Conservation (phyloP, 768 basidiomycete species). For the Auricularia heimuer region DNA sequence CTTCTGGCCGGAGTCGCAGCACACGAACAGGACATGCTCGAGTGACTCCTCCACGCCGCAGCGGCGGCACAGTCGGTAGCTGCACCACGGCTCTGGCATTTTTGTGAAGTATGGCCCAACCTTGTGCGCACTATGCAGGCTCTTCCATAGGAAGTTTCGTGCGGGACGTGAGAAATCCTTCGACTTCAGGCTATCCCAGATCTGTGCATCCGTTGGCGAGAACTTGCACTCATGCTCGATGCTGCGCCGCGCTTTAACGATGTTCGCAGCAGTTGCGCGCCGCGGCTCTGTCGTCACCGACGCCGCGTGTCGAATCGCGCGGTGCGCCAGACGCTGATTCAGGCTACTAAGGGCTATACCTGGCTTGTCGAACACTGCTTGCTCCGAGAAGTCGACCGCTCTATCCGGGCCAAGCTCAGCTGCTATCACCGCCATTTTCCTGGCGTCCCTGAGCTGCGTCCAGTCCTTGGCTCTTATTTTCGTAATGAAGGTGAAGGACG, state of each 20-base stretch:
- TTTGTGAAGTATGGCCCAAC: slow-evolving; percentile 10
- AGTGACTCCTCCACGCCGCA: slow-evolving; percentile 12
- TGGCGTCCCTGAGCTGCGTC: background rate
- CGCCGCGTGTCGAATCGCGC: background rate
- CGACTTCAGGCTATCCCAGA: background rate
- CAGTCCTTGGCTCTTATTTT: background rate
- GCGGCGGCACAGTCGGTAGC: slow-evolving; percentile 4
- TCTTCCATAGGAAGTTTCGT: slow-evolving; percentile 10
- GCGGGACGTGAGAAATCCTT: background rate
- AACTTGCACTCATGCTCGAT: background rate
- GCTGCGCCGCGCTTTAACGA: background rate
- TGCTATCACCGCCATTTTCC: background rate
- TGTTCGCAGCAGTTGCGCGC: background rate
- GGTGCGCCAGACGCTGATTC: background rate
- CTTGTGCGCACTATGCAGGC: slow-evolving; percentile 13
- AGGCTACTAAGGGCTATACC: background rate
- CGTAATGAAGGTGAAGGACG: no score
- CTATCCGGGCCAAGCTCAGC: background rate
- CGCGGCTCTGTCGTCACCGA: background rate
- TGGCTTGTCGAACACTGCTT: no score
- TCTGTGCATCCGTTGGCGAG: background rate
- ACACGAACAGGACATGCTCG: slow-evolving; percentile 16
- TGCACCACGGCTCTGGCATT: slow-evolving; percentile 1
- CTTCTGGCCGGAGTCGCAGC: slow-evolving; percentile 11
- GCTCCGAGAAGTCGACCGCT: no score